Evolutionary conservation across 2,329 filamentous ascomycete species (phyloP).

Genomic region (Saccharata proteae): DNA sequence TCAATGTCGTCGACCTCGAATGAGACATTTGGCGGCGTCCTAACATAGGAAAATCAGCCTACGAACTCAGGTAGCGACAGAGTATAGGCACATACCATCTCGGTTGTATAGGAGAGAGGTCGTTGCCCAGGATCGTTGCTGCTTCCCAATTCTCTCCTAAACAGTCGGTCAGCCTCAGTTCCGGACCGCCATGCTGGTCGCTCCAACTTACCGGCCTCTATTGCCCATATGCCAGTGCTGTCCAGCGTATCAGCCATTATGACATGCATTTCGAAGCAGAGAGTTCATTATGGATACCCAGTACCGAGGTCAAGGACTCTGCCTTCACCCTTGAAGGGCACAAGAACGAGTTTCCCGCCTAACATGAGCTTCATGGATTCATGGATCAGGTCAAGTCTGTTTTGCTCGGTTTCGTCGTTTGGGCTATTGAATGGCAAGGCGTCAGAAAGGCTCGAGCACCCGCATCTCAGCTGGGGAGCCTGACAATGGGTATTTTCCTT

Average conservation of each 20-base stretch:
- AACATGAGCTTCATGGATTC: constrained; percentile 16
- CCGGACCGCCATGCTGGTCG: constrained; percentile 37
- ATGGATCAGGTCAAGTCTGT: constrained; percentile 20
- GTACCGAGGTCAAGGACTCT: constrained; percentile 16
- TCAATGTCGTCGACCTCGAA: constrained; percentile 54
- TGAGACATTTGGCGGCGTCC: constrained; percentile 46
- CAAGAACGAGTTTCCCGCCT: constrained; percentile 15
- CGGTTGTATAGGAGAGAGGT: constrained; percentile 40
- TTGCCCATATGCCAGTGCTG: constrained; percentile 20
- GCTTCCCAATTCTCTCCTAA: constrained; percentile 2
- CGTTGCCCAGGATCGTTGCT: constrained; percentile 16
- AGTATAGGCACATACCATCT: constrained; percentile 11
- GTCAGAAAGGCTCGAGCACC: too few species aligned
- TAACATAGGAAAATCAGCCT: constrained; percentile 39
- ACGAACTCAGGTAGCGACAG: constrained; percentile 42
- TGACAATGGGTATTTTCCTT: too few species aligned
- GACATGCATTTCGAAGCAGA: constrained; percentile 17
- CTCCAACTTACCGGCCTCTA: constrained; percentile 13
- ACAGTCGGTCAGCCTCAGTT: too few species aligned
- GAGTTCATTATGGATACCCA: constrained; percentile 10
- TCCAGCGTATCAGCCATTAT: too few species aligned
- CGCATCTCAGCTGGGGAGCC: too few species aligned
- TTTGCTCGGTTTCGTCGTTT: constrained; percentile 19
- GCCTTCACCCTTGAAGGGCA: constrained; percentile 10
- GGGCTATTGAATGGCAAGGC: constrained; percentile 1